phyloP scores from a whole-genome alignment of 139 green algal species.

The Monoraphidium neglectum region DNA sequence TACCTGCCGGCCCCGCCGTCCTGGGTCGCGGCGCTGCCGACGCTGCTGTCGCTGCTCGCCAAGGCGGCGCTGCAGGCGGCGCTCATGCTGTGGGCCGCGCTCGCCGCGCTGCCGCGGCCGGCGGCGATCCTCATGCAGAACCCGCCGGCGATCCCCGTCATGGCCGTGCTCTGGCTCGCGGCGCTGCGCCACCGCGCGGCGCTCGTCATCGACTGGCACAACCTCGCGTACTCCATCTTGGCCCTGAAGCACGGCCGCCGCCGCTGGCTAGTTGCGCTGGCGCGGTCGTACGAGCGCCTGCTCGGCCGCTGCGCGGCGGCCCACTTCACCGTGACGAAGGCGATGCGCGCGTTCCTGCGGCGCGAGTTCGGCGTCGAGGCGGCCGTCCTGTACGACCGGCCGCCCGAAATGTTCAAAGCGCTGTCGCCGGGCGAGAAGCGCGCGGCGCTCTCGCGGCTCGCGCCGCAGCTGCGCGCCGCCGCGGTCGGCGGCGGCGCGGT shows the following conservation, averaged over 20 bases:
- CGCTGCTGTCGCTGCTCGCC: slow-evolving; percentile 51
- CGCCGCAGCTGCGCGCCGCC: slow-evolving; percentile 9
- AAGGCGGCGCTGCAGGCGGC: slow-evolving; percentile 72
- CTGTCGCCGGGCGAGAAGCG: slow-evolving; percentile 26
- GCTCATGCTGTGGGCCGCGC: slow-evolving; percentile 63
- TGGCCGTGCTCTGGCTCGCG: slow-evolving; percentile 75
- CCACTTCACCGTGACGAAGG: slow-evolving; percentile 86
- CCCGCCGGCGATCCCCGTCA: slow-evolving; percentile 88
- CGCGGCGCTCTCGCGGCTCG: slow-evolving; percentile 29
- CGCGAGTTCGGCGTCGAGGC: slow-evolving; percentile 71
- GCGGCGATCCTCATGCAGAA: slow-evolving; percentile 79
- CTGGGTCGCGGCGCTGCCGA: slow-evolving; percentile 45
- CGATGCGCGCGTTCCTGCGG: slow-evolving; percentile 74
- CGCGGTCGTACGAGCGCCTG: slow-evolving; percentile 61
- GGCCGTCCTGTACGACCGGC: slow-evolving; percentile 89
- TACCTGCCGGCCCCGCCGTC: background rate
- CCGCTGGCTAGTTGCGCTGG: slow-evolving; percentile 53
- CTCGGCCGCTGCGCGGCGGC: slow-evolving; percentile 51
- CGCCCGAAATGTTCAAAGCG: slow-evolving; percentile 75
- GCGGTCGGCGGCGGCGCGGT: background rate
- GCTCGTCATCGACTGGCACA: slow-evolving; percentile 97
- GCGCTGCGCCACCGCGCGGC: slow-evolving; percentile 53
- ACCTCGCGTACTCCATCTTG: slow-evolving; percentile 92
- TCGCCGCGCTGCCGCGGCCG: slow-evolving; percentile 54
- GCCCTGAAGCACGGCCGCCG: slow-evolving; percentile 51